Evolutionary conservation across 371 early-diverging fungal genomes (phyloP).

Genomic region (Dinochytrium kinnereticum): DNA sequence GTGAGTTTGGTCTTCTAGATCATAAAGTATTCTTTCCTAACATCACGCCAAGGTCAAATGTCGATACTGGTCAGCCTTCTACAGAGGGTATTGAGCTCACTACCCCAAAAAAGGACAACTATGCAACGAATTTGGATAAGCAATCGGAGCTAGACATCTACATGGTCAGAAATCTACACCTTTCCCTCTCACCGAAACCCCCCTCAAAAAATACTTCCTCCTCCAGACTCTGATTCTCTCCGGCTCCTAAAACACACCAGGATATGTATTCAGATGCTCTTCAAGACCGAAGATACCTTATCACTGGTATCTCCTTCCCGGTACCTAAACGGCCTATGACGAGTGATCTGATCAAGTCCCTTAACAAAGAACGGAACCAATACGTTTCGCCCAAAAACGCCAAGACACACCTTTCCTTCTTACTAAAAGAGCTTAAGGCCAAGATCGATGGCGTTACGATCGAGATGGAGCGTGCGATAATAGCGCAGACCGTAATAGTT

Average conservation of each 20-base stretch:
- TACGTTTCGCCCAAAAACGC: not conserved
- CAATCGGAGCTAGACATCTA: conserved; percentile 30
- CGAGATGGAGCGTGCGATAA: not conserved
- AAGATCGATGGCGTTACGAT: not conserved
- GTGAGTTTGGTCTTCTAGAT: not conserved
- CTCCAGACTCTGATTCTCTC: too few relatives aligned
- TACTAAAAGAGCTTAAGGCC: not conserved
- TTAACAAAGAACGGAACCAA: conserved; percentile 5
- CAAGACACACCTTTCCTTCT: not conserved
- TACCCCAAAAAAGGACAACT: conserved; percentile 22
- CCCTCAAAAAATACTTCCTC: too few relatives aligned
- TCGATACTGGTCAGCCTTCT: not conserved
- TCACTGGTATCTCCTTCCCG: conserved; percentile 17
- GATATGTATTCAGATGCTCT: conserved; percentile 15
- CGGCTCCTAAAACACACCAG: too few relatives aligned
- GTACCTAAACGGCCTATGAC: not conserved
- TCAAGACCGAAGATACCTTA: conserved; percentile 29
- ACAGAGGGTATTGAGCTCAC: too few relatives aligned
- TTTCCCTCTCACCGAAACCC: not conserved
- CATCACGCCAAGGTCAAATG: not conserved
- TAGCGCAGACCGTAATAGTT: not conserved
- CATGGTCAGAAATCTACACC: conserved; percentile 19
- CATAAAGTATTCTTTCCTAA: not conserved
- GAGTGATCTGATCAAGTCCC: not conserved
- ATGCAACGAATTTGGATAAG: conserved; percentile 22